Conservation (phyloP, 2,329 filamentous ascomycete genomes). For the Fusarium fracticaudum region DNA sequence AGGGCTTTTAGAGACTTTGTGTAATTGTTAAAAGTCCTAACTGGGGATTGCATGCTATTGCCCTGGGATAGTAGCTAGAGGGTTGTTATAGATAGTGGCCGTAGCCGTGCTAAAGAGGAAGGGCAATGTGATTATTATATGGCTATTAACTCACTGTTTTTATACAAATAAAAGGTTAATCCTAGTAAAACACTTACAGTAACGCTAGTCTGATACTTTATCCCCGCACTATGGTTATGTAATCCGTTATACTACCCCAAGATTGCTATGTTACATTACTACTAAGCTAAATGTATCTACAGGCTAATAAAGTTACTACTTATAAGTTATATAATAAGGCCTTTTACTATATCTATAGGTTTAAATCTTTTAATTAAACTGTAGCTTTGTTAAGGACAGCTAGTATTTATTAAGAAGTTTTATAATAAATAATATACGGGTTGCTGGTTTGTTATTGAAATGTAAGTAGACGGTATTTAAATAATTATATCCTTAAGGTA, state of each 20-base stretch:
- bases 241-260: not conserved
- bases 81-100: not conserved
- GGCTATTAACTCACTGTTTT: not conserved
- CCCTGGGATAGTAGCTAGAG: not conserved
- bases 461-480: not conserved
- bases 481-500: not conserved
- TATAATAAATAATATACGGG: no score
- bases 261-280: not conserved
- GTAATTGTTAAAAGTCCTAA: not conserved
- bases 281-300: not conserved
- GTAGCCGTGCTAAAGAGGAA: not conserved
- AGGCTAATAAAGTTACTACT: no score
- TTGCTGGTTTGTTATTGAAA: not conserved
- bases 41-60: not conserved
- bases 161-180: not conserved
- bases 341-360: no score
- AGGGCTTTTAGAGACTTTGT: not conserved
- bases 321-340: no score
- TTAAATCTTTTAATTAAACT: accelerated
- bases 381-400: no score
- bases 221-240: not conserved
- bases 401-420: no score
- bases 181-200: not conserved
- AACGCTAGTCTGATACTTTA: not conserved
- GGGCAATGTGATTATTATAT: not conserved